Evolutionary conservation across 2,329 filamentous ascomycete species (phyloP), one percentile per base, ranked within the genome.

Genomic region (Talaromyces sp.): DNA sequence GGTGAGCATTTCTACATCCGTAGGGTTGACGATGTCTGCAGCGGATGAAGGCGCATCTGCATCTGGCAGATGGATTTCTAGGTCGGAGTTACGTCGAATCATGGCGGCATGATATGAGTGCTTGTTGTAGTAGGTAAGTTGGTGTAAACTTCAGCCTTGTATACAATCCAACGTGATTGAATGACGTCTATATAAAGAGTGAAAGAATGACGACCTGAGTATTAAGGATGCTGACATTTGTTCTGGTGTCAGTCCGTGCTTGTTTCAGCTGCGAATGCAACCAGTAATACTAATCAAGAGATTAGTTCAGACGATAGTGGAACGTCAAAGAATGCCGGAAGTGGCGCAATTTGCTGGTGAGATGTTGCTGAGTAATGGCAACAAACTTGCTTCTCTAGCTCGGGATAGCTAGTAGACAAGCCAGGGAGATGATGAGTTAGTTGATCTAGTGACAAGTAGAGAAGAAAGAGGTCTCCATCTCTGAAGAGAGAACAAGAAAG

Each of bases 1-100:
- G 13, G 70, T 69, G 17, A 70, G 64, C 76, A 78, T 78, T 60
- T 77, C 74, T 61, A 77, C 65, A 59, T 77, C 75, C 39, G 69
- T 54, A 10, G 53, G 17, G 21, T 51, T 36, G 53, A 40, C 28
- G 22, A 43, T n/a, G 43, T 63, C 65, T 39, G 66, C 35, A 40
- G 64, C 59, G 33, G 67, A 66, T 7, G 66, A 63, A 41, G 67
- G 64, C 40, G 66, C 61, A 8, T 64, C 66, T 50, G 69, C 66
- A 63, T 75, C 73, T 31, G 72, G 69, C 22, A 76, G 69, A 45
- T 73, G 70, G 33, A 75, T 66, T 62, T 75, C 73, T 39, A 75
- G 68, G 54, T 76, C 73, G 33, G 74, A 76, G 62, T 76, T 74
- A 56, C 72, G 73, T 62, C 73, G 73, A 63, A 75, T 70, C 69